Base-by-base conservation (phyloP, 2,329 filamentous ascomycete genomes). In the Neonectria ditissima region DNA sequence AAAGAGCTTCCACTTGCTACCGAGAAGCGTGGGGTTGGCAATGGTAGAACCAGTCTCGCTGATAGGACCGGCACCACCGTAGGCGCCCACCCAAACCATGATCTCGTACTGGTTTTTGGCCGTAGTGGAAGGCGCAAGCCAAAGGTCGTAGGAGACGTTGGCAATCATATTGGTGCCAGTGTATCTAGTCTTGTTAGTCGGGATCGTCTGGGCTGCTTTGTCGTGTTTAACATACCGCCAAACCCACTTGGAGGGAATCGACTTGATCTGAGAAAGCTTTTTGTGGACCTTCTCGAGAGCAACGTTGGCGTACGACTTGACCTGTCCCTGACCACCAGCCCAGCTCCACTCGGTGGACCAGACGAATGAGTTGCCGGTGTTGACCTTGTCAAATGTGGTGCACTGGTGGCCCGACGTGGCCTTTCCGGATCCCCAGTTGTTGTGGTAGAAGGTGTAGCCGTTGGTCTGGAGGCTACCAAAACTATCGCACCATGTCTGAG, bases 11-110 rank as follows among this genome's bases (percentile, higher is more conserved):
- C 85, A 91, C n/a, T 72, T 76, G 30, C 78, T 75, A 43, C 86
- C 87, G 30, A 77, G 85, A 59, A 91, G 79, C 14, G 79, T 86
- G 7, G 83, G 78, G 0, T 83, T 88, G 2, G 63, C 65, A 43
- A 73, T 30, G 1, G 69, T 62, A 4, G 55, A 55, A 2, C 64
- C 64, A 22, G 58, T 53, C 2, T 62, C 55, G 0, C 67, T 70
- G 24, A 89, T 89, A 39, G 88, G 87, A 1, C 85, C 84, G 1
- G 87, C 87, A 57, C 86, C 86, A 30, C 87, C 88, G 50, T 87
- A 79, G 3, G 83, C 81, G 2, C 80, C 84, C 48, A 89, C 80
- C 88, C 88, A 91, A 70, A 90, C 81, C 88, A 91, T 90, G 75
- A 90, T 82, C 77, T 90, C 88, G 74, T 88, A 89, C 70, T 86